Evolutionary conservation across 1,284 basidiomycete genomes (phyloP), one percentile per base, ranked within the genome.

Genomic region (Coniferiporia weirii): DNA sequence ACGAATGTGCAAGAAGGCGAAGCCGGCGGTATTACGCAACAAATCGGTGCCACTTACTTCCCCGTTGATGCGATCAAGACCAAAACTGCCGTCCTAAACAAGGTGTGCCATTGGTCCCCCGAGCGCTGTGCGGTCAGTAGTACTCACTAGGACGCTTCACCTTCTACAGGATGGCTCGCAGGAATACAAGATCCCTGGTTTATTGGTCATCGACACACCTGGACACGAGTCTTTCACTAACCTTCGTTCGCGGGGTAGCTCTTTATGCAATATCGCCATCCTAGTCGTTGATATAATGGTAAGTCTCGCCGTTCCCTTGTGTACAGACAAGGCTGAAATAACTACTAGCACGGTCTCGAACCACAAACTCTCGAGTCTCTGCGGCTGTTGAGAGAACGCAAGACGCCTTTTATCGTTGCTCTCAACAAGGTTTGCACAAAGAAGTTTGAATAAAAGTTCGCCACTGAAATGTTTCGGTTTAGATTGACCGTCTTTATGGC

Each of bases 31-130:
- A 99, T 99, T 72, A 99, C 97, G 0, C 97, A 99, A 75, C 97
- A 99, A 72, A 99, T 99, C 66, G 97, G 97, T 80, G 97, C 97
- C n/a, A 99, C 97, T 0, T 99, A 97, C 80, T 99, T 99, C 86
- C 97, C 97, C 51, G 88, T 91, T 52, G 91, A 95, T n/a, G 94
- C 95, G 6, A 97, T 99, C 72, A 85, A 89, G 74, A 83, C 84
- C 58, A 99, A 99, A 81, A 98, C 96, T 1, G 78, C 79, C 17
- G 94, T 97, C 17, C 77, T 99, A 74, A 96, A 98, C 75, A 89
- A 84, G 75, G 90, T 86, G 63, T 2, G 38, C 8, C 3, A 9
- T 55, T 73, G 70, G 8, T 17, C 17, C 38, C 22, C 17, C 27
- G n/a, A 19, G 32, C 53, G 27, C 27, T 27, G 27, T 27, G 5